Base-by-base conservation (phyloP, 2,329 filamentous ascomycete species). In the Cladosporium sp. region DNA sequence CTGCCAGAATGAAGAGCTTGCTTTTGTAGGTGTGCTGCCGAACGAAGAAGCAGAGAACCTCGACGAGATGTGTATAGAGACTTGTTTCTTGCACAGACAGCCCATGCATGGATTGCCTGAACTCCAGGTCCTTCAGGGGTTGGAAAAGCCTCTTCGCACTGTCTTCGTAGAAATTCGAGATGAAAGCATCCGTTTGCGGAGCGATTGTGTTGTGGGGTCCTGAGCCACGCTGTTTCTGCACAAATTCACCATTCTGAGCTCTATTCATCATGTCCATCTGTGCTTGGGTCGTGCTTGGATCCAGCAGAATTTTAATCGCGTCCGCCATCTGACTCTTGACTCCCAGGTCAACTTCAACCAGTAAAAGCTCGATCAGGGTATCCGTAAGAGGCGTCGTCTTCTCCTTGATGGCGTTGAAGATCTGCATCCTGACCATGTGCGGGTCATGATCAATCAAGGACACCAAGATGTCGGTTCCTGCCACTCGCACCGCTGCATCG, bases 311-410 rank as follows among this genome's bases (percentile, higher is more conserved):
- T 75, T 96, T 97, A 71, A 99, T 88, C 7, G 93, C 91, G 76
- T 99, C 94, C 3, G 92, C 92, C 69, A 97, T 88, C 73, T 97
- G 94, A 28, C 91, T 92, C 75, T 96, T 97, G 63, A 97, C 92
- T 0, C 94, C 94, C 15, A 97, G 80, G 70, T 99, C 94, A 17
- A 90, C 88, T 75, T 99, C 94, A 1, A 94, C 87, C 49, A 97
- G 82, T 1, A 99, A 82, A 42, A 99, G 81, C 66, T 97, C 93
- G 60, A 97, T 96, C 40, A 99, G 78, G 0, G 90, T 95, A 71
- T 97, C 94, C 1, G 92, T 97, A 56, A 99, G 76, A 4, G 91
- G 90, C 2, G 87, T 85, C 66, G 90, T 86, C 70, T 92, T 92
- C 64, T 97, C 92, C 64, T 88, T 88, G 62, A 97, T 88, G 65